These are phyloP conservation scores for Sphagnum tenellum DNA, from an alignment of 225 moss, liverwort and hornwort species.

Conservation along the genomic window DNA sequence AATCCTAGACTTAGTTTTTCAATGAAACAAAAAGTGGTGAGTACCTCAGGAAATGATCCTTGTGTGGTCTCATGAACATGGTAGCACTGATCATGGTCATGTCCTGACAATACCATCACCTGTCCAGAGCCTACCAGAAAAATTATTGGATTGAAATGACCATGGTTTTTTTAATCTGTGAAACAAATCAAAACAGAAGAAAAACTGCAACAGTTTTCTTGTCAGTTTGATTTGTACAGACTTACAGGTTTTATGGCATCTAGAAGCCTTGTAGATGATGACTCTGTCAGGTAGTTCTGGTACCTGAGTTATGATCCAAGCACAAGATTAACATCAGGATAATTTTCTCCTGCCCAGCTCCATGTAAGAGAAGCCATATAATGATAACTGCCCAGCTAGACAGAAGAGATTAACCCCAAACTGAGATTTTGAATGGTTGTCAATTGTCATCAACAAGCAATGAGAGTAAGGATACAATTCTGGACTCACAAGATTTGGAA, in stretches of 20 bases:
- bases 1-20: no score
- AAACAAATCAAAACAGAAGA: no score
- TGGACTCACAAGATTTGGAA: slow-evolving; percentile 40
- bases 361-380: no score
- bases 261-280: slow-evolving; percentile 47
- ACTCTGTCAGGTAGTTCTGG: slow-evolving; percentile 44
- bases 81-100: slow-evolving; percentile 60
- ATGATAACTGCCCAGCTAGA: no score
- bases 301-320: slow-evolving; percentile 26
- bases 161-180: no score
- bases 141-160: no score
- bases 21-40: neutral
- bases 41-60: slow-evolving; percentile 53
- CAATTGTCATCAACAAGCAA: no score
- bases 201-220: no score
- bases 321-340: neutral
- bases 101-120: slow-evolving; percentile 71
- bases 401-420: no score
- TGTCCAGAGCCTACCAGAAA: slow-evolving; percentile 11
- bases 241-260: slow-evolving; percentile 61
- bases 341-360: no score
- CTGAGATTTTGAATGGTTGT: no score
- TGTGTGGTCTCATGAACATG: slow-evolving; percentile 27
- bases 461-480: no score
- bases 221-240: neutral